These are phyloP conservation scores for Labyrinthula sp. DNA, from an alignment of 352 stramenopile species.

Conservation along the genomic window DNA sequence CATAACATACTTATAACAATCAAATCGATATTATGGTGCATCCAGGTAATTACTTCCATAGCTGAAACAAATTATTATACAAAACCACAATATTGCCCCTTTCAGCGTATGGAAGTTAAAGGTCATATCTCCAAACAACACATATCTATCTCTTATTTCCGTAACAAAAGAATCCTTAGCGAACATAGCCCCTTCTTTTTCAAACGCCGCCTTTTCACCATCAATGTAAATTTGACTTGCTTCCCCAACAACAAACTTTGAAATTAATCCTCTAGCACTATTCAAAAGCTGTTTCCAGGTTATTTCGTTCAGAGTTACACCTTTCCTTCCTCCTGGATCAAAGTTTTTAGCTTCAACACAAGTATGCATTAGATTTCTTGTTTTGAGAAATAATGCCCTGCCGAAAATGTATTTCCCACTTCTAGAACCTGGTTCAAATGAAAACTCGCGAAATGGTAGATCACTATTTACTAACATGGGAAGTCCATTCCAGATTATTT, in stretches of 20 bases:
- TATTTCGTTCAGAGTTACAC: conserved; percentile 75
- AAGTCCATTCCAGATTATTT: conserved; percentile 67
- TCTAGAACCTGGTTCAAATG: too few species aligned
- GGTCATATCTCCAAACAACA: conserved; percentile 54
- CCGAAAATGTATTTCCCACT: conserved; percentile 51
- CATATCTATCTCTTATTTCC: conserved; percentile 48
- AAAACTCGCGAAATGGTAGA: conserved; percentile 64
- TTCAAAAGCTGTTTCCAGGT: conserved; percentile 72
- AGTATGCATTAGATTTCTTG: conserved; percentile 88
- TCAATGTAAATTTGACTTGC: conserved; percentile 88
- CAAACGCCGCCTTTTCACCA: conserved; percentile 72
- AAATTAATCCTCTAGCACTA: conserved; percentile 50
- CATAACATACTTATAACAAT: too few species aligned
- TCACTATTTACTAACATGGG: conserved; percentile 63
- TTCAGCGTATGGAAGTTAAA: too few species aligned
- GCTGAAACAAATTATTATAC: too few species aligned
- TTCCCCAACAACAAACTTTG: conserved; percentile 83
- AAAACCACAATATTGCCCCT: too few species aligned
- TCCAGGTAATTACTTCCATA: too few species aligned
- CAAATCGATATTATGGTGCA: too few species aligned
- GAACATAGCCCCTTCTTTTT: conserved; percentile 79
- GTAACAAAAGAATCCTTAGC: conserved; percentile 84
- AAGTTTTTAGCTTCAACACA: conserved; percentile 83
- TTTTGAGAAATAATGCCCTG: conserved; percentile 74
- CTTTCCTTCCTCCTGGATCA: conserved; percentile 75